phyloP scores from a whole-genome alignment of 495 filamentous ascomycete genomes.

The Aspergillus avenaceus region DNA sequence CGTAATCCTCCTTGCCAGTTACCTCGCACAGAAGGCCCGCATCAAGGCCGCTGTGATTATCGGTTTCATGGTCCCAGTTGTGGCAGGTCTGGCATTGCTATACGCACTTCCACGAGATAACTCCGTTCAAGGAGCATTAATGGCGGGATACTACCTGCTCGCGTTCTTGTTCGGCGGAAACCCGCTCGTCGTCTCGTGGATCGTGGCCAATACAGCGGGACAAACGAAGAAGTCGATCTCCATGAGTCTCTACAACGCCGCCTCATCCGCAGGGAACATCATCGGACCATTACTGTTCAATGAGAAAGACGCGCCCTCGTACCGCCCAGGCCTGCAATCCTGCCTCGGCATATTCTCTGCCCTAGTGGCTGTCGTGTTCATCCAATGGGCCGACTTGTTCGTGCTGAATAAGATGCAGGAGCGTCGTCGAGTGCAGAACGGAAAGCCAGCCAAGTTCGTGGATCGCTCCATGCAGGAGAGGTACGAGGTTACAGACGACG shows the following conservation, averaged over 20 bases:
- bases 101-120: constrained; percentile 46
- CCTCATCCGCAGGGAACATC: constrained; percentile 42
- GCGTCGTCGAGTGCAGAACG: constrained; percentile 48
- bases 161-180: constrained; percentile 55
- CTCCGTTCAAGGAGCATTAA: constrained; percentile 35
- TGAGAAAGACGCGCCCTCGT: constrained; percentile 39
- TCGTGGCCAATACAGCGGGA: constrained; percentile 47
- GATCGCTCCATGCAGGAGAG: constrained; percentile 53
- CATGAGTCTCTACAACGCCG: constrained; percentile 48
- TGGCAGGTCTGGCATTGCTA: constrained; percentile 53
- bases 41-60: constrained; percentile 49
- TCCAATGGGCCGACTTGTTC: constrained; percentile 50
- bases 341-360: constrained; percentile 55
- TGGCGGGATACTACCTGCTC: constrained; percentile 59
- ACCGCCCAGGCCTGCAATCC: constrained; percentile 51
- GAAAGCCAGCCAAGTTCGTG: constrained; percentile 51
- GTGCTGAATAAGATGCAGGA: constrained; percentile 52
- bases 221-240: constrained; percentile 51
- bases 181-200: constrained; percentile 47
- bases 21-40: constrained; percentile 43
- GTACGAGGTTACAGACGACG: constrained; percentile 17
- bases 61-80: constrained; percentile 48
- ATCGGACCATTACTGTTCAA: constrained; percentile 45
- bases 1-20: constrained; percentile 39
- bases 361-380: constrained; percentile 40